Evolutionary conservation across 768 basidiomycete species (phyloP).

Genomic region (Trametes cinnabarina): DNA sequence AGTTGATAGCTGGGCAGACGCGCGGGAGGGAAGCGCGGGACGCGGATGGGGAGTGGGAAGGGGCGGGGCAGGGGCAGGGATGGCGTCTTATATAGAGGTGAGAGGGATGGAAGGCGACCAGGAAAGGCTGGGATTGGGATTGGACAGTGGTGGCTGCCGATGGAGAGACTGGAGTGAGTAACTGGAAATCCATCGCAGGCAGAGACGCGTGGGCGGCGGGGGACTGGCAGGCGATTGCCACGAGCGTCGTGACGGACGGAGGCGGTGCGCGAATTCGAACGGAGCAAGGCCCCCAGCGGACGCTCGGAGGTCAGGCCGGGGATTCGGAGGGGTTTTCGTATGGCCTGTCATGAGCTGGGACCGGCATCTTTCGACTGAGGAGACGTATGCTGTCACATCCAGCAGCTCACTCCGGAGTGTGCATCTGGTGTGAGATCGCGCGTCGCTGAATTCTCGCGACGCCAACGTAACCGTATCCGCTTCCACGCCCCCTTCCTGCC

Average conservation of each 20-base stretch:
- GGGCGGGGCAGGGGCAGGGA: neutral
- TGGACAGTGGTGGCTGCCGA: neutral
- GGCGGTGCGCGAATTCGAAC: neutral
- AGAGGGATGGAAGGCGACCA: conserved; percentile 6
- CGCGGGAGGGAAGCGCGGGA: conserved; percentile 2
- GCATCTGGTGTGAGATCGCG: conserved; percentile 1
- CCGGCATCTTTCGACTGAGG: conserved; percentile 7
- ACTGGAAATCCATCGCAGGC: neutral
- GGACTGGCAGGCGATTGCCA: neutral
- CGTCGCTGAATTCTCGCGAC: neutral
- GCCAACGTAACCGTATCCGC: conserved; percentile 7
- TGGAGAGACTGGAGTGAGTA: neutral
- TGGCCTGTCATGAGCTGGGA: too few species aligned
- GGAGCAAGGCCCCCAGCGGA: neutral
- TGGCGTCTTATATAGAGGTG: conserved; percentile 5
- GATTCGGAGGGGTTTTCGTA: too few species aligned
- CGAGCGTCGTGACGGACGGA: conserved; percentile 4
- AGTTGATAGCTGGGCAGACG: conserved; percentile 13
- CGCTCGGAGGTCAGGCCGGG: too few species aligned
- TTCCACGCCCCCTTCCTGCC: neutral
- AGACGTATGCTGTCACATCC: too few species aligned
- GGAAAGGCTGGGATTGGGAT: conserved; percentile 1
- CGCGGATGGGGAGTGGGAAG: conserved; percentile 4
- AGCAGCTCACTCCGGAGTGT: too few species aligned
- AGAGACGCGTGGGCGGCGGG: neutral